Evolutionary conservation across 225 moss, liverwort and hornwort genomes (phyloP).

Genomic region (Sphagnum contortum): DNA sequence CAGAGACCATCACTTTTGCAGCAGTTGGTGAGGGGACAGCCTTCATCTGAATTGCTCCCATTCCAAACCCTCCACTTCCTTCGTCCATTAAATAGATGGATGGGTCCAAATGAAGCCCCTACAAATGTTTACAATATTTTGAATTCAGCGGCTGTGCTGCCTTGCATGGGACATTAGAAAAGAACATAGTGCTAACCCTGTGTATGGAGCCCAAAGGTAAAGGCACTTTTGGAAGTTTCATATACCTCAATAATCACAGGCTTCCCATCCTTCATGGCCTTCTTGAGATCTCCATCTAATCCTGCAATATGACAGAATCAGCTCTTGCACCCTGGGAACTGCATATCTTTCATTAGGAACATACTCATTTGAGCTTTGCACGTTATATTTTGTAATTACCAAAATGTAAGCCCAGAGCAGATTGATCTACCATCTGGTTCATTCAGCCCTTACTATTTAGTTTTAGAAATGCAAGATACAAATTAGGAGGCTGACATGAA

Average conservation of each 20-base stretch:
- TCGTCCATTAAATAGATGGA: conserved; percentile 86
- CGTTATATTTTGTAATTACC: too few relatives aligned
- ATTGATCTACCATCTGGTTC: too few relatives aligned
- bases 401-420: too few relatives aligned
- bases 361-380: too few relatives aligned
- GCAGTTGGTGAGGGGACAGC: conserved; percentile 24
- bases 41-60: conserved; percentile 35
- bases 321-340: too few relatives aligned
- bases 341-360: too few relatives aligned
- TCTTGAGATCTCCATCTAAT: conserved; percentile 89
- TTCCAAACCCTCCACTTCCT: conserved; percentile 55
- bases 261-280: conserved; percentile 99
- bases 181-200: too few relatives aligned
- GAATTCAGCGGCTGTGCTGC: neutral
- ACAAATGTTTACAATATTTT: conserved; percentile 5
- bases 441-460: too few relatives aligned
- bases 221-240: too few relatives aligned
- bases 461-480: neutral
- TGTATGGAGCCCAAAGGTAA: too few relatives aligned
- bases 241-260: conserved; percentile 96
- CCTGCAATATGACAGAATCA: conserved; percentile 30
- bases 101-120: conserved; percentile 97
- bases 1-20: conserved; percentile 23
- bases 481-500: neutral
- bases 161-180: neutral